Percentiles rank a stretch among this genome's conserved stretches.
phyloP scores from a whole-genome alignment of 1,284 basidiomycete genomes.

The Sphagnurus paluster region DNA sequence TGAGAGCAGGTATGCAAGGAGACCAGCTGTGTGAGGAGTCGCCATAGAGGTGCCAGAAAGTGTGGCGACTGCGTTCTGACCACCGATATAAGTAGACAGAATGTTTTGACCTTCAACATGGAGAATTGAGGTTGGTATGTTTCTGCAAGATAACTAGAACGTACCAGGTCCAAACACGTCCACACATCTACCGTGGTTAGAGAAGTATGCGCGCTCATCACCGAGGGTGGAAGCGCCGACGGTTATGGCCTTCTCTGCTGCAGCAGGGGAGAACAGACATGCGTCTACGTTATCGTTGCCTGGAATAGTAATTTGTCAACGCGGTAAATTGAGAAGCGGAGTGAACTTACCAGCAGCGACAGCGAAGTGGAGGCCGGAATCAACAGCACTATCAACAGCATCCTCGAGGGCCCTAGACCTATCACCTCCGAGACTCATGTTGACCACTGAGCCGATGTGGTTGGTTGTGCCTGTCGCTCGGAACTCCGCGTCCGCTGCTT shows the following conservation, averaged over 20 bases:
- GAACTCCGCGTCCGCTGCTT: constrained; percentile 59
- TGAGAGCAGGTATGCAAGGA: constrained; percentile 84
- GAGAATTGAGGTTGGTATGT: constrained; percentile 4
- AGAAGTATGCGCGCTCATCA: constrained; percentile 90
- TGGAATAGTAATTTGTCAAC: too few relatives aligned
- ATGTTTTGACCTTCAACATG: constrained; percentile 67
- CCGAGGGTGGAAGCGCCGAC: constrained; percentile 82
- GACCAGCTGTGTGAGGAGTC: constrained; percentile 68
- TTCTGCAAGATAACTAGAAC: constrained; percentile 2
- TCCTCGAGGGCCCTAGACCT: constrained; percentile 88
- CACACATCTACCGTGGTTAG: constrained; percentile 77
- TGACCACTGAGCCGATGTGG: constrained; percentile 95
- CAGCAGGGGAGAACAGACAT: constrained; percentile 83
- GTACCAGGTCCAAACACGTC: constrained; percentile 81
- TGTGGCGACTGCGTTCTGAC: constrained; percentile 60
- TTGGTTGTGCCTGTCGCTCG: constrained; percentile 62
- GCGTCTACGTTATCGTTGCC: constrained; percentile 72
- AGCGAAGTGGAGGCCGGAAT: constrained; percentile 88
- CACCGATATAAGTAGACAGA: constrained; percentile 73
- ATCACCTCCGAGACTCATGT: constrained; percentile 97
- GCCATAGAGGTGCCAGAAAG: constrained; percentile 79
- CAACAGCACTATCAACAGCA: constrained; percentile 86
- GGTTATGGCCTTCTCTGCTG: constrained; percentile 75
- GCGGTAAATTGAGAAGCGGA: not conserved
- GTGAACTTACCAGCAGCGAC: constrained; percentile 83